Evolutionary conservation across 2,329 filamentous ascomycete genomes (phyloP).

Genomic region (Mycosphaerella arachidis): DNA sequence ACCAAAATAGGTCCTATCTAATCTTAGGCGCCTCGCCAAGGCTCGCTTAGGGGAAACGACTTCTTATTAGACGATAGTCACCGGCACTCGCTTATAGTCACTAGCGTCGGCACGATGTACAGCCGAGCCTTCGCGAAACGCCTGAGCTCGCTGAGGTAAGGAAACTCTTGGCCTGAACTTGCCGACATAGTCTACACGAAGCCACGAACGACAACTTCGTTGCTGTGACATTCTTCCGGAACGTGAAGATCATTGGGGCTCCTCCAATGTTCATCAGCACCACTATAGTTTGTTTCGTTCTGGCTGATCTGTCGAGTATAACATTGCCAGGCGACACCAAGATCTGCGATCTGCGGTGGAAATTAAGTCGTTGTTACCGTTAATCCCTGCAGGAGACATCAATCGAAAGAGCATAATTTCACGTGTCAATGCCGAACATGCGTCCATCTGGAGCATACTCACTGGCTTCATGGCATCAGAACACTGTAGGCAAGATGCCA

Average conservation of each 20-base stretch:
- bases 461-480: neutral
- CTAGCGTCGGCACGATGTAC: no score
- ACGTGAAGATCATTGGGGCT: neutral
- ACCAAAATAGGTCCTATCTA: no score
- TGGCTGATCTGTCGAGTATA: neutral
- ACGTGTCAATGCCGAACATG: neutral
- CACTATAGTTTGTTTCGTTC: no score
- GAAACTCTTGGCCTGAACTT: neutral
- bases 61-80: no score
- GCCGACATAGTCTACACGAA: neutral
- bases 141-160: no score
- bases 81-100: no score
- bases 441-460: neutral
- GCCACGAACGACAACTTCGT: neutral
- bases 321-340: neutral
- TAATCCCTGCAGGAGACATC: neutral
- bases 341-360: conserved; percentile 1
- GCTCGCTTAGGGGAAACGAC: no score
- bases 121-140: no score
- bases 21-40: no score
- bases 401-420: neutral
- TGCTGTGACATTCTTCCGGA: neutral
- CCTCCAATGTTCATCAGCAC: no score
- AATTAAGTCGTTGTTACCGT: neutral
- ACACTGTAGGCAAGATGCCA: no score